Conservation (phyloP, 345 rosid genomes). For the Alliaria petiolata region DNA sequence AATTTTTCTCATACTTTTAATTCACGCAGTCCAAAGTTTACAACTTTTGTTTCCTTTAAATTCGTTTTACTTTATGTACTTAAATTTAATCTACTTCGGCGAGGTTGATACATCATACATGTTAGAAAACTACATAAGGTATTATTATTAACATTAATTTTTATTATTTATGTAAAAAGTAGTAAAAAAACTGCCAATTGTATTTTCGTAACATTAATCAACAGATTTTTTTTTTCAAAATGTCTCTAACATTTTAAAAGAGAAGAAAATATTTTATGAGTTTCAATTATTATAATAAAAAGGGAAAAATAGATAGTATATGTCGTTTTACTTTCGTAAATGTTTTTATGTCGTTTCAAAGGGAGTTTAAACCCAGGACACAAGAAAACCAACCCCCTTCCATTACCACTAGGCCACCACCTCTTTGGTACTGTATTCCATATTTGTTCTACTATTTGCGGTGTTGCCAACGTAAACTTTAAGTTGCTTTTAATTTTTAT, state of each 20-base stretch:
- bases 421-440: too few species aligned
- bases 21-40: slow-evolving; percentile 7
- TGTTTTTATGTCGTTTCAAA: too few species aligned
- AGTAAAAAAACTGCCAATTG: not conserved
- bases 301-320: not conserved
- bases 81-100: not conserved
- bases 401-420: too few species aligned
- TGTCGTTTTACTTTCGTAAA: too few species aligned
- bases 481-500: not conserved
- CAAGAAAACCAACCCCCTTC: too few species aligned
- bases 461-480: not conserved
- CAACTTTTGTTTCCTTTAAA: not conserved
- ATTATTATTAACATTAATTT: not conserved
- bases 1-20: slow-evolving; percentile 16
- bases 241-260: not conserved
- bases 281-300: not conserved
- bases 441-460: not conserved
- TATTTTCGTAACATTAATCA: too few species aligned
- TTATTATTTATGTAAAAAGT: not conserved
- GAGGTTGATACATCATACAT: not conserved
- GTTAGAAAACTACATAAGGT: too few species aligned
- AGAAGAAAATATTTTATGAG: not conserved
- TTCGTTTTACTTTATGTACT: not conserved
- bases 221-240: not conserved
- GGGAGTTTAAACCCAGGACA: too few species aligned